Evolutionary conservation across 768 basidiomycete genomes (phyloP), one percentile per base, ranked within the genome.

Genomic region (Lanmaoa rubissima): DNA sequence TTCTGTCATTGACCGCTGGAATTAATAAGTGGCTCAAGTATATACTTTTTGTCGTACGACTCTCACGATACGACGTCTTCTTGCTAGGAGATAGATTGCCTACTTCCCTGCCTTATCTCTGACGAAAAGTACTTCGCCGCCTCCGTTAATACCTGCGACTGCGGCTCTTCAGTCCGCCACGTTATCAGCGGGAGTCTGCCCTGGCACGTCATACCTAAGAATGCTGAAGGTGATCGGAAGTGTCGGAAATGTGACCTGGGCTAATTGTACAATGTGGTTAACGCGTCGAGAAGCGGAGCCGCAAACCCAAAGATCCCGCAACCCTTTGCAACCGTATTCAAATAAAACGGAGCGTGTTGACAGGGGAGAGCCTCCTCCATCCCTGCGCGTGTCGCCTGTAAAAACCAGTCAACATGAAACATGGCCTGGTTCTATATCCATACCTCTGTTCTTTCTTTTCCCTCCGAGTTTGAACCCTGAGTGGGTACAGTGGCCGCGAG

Each of bases 1-100:
- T 17, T 17, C 26, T 43, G 17, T 26, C 39, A 38, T 19, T 35
- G 28, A 24, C 16, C 34, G 31, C 46, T 39, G 47, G 17, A 43
- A 40, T 58, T 57, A 44, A 24, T 28, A 5, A 21, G 42, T 36
- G 54, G 57, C 47, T 43, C 24, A 47, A 58, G 48, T 28, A 2
- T 24, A 21, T 31, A 10, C 40, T 17, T 19, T 39, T 49, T 32
- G n/a, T n/a, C 12, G 21, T n/a, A 34, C 24, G 11, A 21, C 32
- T 34, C 46, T 32, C 55, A 58, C n/a, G 36, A 11, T 11, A 10
- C 4, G 14, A 21, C 14, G 13, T 19, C 21, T 42, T 24, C 26
- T 36, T 31, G 39, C 44, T n/a, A n/a, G 39, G 5, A 19, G 38
- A 28, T 34, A 32, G 39, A 9, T 36, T n/a, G 10, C 17, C 28